These are phyloP conservation scores for Solanum paucissectum DNA, from an alignment of 257 asterid genomes.

Conservation along the genomic window DNA sequence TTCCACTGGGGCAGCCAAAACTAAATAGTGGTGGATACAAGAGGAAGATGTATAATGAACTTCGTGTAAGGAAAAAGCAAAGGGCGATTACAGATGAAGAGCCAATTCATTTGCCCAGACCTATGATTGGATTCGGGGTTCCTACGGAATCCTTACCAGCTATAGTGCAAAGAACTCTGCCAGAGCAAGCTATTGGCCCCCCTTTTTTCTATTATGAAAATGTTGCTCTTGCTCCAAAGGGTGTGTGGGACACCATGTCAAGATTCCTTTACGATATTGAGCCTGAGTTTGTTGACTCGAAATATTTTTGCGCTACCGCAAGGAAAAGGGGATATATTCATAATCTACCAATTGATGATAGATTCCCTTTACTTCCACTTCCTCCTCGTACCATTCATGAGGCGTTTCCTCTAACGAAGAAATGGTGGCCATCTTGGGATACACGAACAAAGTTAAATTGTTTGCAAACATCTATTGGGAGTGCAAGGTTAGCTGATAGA, in stretches of 20 bases:
- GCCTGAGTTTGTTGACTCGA: slow-evolving; percentile 40
- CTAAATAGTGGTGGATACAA: slow-evolving; percentile 11
- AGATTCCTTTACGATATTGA: slow-evolving; percentile 19
- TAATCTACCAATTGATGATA: slow-evolving; percentile 22
- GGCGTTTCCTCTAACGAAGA: slow-evolving; percentile 30
- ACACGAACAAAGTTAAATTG: slow-evolving; percentile 28
- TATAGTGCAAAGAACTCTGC: slow-evolving; percentile 11
- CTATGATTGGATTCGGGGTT: slow-evolving; percentile 36
- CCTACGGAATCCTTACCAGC: slow-evolving; percentile 11
- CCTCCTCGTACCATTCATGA: slow-evolving; percentile 30
- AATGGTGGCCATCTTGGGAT: slow-evolving; percentile 52
- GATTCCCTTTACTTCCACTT: slow-evolving; percentile 27
- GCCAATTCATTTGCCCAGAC: slow-evolving; percentile 23
- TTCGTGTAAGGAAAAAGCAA: slow-evolving; percentile 7
- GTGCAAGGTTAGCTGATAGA: slow-evolving; percentile 29
- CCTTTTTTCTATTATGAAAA: slow-evolving; percentile 43
- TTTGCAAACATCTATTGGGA: slow-evolving; percentile 31
- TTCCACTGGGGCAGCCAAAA: slow-evolving; percentile 15
- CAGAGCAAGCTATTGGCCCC: slow-evolving; percentile 28
- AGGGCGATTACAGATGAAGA: slow-evolving; percentile 9
- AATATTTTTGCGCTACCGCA: slow-evolving; percentile 30
- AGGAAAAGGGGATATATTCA: slow-evolving; percentile 42
- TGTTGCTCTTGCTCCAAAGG: slow-evolving; percentile 35
- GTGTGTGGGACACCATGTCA: slow-evolving; percentile 29
- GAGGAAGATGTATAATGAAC: slow-evolving; percentile 4